phyloP scores from a whole-genome alignment of 2,329 filamentous ascomycete species.

The Sodiomyces alkalinus region DNA sequence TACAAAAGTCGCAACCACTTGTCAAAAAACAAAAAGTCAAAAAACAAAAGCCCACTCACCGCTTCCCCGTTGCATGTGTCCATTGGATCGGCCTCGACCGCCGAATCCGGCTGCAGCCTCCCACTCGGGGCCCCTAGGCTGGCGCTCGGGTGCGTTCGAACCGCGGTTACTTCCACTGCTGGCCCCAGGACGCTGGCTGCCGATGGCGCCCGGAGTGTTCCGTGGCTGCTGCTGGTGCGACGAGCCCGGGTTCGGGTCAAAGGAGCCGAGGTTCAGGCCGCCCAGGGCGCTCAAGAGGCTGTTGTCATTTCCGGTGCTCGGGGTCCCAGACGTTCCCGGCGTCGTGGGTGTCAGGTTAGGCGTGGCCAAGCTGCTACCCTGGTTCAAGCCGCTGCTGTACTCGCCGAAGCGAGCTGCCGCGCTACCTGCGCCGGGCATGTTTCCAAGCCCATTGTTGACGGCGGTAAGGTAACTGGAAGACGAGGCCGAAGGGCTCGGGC shows the following conservation, averaged over 20 bases:
- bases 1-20: too few relatives aligned
- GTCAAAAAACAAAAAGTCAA: conserved; percentile 9
- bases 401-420: conserved; percentile 27
- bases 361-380: conserved; percentile 18
- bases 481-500: conserved; percentile 80
- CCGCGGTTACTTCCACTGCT: conserved; percentile 24
- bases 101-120: conserved; percentile 37
- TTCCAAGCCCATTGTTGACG: conserved; percentile 41
- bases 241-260: too few relatives aligned
- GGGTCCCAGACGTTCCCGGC: conserved; percentile 19
- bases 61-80: conserved; percentile 46
- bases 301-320: conserved; percentile 21
- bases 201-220: conserved; percentile 45
- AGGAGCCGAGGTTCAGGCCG: conserved; percentile 35
- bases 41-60: conserved; percentile 25
- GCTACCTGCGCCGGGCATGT: conserved; percentile 25
- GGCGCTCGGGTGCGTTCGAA: conserved; percentile 39
- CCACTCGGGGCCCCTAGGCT: conserved; percentile 51
- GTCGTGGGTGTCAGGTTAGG: conserved; percentile 19
- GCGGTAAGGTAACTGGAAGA: conserved; percentile 60
- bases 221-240: conserved; percentile 22
- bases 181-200: conserved; percentile 45
- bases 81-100: conserved; percentile 38
- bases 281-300: conserved; percentile 32
- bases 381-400: conserved; percentile 23